Percentiles rank a stretch among this genome's conserved stretches.
Evolutionary conservation across 1,139 yeast species (phyloP).

Genomic region (Magnusiomyces clavatus): DNA sequence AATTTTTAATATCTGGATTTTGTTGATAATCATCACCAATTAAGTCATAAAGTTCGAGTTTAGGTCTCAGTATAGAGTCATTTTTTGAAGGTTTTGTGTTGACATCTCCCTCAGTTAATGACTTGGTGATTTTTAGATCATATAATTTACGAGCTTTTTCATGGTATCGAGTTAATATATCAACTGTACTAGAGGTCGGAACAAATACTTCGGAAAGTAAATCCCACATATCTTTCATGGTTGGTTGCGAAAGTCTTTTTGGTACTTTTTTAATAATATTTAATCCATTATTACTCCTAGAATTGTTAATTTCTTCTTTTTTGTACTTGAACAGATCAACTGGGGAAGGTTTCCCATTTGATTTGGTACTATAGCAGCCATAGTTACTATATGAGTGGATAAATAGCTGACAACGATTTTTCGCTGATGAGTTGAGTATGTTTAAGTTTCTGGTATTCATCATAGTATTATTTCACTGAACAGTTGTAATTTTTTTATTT

Average conservation of each 20-base stretch:
- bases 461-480: too few species aligned
- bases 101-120: neutral
- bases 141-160: neutral
- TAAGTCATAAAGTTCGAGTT: neutral
- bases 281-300: too few species aligned
- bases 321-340: too few species aligned
- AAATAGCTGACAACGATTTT: too few species aligned
- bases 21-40: neutral
- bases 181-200: slow-evolving; percentile 1
- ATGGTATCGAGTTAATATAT: slow-evolving; percentile 6
- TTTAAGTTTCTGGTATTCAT: too few species aligned
- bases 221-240: slow-evolving; percentile 30
- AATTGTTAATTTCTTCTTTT: too few species aligned
- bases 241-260: slow-evolving; percentile 26
- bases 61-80: neutral
- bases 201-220: slow-evolving; percentile 6
- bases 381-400: too few species aligned
- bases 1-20: neutral
- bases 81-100: neutral
- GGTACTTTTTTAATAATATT: too few species aligned
- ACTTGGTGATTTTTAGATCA: neutral
- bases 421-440: too few species aligned
- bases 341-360: too few species aligned
- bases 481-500: too few species aligned
- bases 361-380: too few species aligned